These are phyloP conservation scores for Besnoitia besnoiti DNA, from an alignment of 169 alveolate species.

Conservation along the genomic window DNA sequence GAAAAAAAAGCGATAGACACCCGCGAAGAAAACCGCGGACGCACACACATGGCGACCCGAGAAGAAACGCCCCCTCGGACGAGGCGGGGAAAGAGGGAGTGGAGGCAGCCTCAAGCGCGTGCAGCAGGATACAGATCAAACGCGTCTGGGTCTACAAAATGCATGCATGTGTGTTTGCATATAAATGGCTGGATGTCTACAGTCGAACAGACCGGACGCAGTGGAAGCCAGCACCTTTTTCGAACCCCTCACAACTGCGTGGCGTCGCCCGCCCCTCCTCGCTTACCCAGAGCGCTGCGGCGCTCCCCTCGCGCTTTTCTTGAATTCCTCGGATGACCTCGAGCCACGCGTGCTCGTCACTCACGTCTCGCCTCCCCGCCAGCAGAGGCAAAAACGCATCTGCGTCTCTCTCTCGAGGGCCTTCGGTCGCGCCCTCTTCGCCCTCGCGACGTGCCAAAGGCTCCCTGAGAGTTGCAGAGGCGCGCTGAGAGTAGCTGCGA, in stretches of 20 bases:
- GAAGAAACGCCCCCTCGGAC: no score
- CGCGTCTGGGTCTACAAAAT: no score
- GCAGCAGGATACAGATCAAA: no score
- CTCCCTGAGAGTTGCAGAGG: no score
- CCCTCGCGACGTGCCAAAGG: neutral
- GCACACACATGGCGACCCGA: no score
- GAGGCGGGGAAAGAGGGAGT: no score
- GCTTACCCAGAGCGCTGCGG: slow-evolving; percentile 35
- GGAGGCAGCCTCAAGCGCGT: no score
- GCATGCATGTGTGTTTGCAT: no score
- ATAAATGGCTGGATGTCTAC: no score
- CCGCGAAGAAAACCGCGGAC: neutral
- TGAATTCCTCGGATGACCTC: neutral
- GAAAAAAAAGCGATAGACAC: neutral
- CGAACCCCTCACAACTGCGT: no score
- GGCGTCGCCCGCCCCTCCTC: neutral
- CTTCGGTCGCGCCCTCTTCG: neutral
- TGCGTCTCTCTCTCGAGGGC: neutral
- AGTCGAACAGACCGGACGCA: no score
- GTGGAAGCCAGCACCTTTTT: no score
- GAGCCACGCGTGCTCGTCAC: neutral
- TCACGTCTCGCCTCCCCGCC: neutral
- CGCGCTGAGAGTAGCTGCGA: neutral
- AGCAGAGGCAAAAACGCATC: neutral
- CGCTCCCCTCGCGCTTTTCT: slow-evolving; percentile 22